Conservation (phyloP, 371 early-diverging fungal genomes). For the Mucor velutinosus region DNA sequence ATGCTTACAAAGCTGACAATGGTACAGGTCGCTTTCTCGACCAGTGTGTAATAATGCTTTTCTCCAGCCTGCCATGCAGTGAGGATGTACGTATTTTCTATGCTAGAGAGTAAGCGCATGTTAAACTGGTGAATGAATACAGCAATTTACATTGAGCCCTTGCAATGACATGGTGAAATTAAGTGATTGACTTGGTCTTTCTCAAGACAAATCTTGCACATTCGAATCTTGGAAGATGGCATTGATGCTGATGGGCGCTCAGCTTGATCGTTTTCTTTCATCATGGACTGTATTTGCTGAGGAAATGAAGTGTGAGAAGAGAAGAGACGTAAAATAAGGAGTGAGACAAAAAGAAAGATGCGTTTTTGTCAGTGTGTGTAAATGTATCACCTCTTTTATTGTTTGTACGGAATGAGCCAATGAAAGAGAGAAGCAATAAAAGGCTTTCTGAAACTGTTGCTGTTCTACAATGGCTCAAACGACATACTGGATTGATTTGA, state of each 20-base stretch:
- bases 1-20: slow-evolving; percentile 43
- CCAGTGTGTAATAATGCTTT: slow-evolving; percentile 30
- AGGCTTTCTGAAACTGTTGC: neutral
- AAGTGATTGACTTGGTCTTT: slow-evolving; percentile 43
- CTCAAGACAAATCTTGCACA: slow-evolving; percentile 60
- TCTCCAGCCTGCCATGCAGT: slow-evolving; percentile 60
- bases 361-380: neutral
- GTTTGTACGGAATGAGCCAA: neutral
- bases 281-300: neutral
- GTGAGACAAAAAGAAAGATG: neutral
- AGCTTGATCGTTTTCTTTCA: neutral
- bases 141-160: slow-evolving; percentile 54
- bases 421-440: neutral
- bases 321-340: neutral
- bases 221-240: neutral
- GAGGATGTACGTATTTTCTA: slow-evolving; percentile 63
- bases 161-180: slow-evolving; percentile 61
- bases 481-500: no score
- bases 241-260: neutral
- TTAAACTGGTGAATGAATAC: neutral
- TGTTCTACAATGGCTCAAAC: no score
- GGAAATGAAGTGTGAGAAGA: neutral
- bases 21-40: slow-evolving; percentile 35
- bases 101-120: neutral
- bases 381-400: neutral